phyloP scores from a whole-genome alignment of 2,329 filamentous ascomycete genomes.

The Stagonosporopsis vannaccii region DNA sequence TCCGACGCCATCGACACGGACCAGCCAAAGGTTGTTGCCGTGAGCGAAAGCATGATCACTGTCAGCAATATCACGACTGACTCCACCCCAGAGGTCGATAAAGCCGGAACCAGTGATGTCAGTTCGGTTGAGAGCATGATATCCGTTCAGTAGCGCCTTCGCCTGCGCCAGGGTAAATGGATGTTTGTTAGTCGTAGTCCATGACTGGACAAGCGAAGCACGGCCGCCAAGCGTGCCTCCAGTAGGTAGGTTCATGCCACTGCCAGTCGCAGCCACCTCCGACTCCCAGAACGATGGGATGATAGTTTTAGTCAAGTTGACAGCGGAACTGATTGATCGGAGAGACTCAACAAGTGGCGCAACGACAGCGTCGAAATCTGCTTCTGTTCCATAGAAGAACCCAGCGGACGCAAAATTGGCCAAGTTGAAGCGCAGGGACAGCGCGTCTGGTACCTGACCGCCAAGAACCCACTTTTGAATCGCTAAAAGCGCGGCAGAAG shows the following conservation, averaged over 20 bases:
- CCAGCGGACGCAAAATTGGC: slow-evolving; percentile 16
- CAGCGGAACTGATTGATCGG: slow-evolving; percentile 1
- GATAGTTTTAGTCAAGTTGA: slow-evolving; percentile 19
- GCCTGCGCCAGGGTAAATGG: slow-evolving; percentile 22
- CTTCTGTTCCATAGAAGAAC: slow-evolving; percentile 23
- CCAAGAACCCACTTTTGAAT: slow-evolving; percentile 24
- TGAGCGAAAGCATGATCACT: slow-evolving; percentile 22
- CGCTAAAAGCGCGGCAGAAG: slow-evolving; percentile 16
- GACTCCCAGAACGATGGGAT: slow-evolving; percentile 27
- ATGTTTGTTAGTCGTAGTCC: slow-evolving; percentile 20
- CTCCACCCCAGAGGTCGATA: slow-evolving; percentile 30
- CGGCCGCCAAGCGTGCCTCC: slow-evolving; percentile 26
- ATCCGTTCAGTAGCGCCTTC: slow-evolving; percentile 19
- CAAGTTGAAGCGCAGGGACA: slow-evolving; percentile 24
- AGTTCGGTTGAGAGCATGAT: slow-evolving; percentile 23
- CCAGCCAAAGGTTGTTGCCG: slow-evolving; percentile 31
- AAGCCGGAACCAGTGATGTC: slow-evolving; percentile 26
- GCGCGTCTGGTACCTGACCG: slow-evolving; percentile 20
- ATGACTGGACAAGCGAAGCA: slow-evolving; percentile 25
- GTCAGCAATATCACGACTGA: slow-evolving; percentile 22
- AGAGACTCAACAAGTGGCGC: slow-evolving; percentile 21
- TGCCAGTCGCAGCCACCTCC: slow-evolving; percentile 14
- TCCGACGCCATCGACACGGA: slow-evolving; percentile 30
- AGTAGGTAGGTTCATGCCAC: slow-evolving; percentile 21
- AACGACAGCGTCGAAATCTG: slow-evolving; percentile 19